phyloP scores from a whole-genome alignment of 306 rosid genomes.

The Sphenostylis stenocarpa region DNA sequence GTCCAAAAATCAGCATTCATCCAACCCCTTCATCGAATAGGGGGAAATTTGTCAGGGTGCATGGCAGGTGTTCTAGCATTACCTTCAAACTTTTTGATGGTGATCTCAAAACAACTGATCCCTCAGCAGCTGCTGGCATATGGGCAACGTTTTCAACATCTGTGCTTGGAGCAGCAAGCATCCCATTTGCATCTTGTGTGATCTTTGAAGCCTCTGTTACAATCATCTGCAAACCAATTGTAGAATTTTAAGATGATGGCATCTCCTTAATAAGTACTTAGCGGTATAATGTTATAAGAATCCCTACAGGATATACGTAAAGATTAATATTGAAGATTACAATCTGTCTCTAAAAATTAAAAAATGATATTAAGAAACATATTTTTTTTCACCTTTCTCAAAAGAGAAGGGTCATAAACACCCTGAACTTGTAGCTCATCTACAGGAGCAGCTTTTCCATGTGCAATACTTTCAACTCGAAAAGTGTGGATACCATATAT shows the following conservation, averaged over 20 bases:
- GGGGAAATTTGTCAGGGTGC: background rate
- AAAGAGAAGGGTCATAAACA: constrained; percentile 63
- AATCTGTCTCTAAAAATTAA: constrained; percentile 16
- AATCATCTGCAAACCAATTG: constrained; percentile 58
- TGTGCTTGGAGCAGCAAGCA: constrained; percentile 32
- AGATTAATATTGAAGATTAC: background rate
- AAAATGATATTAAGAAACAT: constrained; percentile 16
- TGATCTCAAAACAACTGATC: constrained; percentile 61
- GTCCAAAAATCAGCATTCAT: background rate
- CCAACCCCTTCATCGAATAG: background rate
- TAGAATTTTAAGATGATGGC: constrained; percentile 30
- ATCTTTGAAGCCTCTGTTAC: constrained; percentile 72
- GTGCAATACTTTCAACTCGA: constrained; percentile 80
- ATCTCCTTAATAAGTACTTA: background rate
- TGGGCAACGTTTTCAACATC: constrained; percentile 50
- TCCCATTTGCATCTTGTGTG: constrained; percentile 52
- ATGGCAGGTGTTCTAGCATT: constrained; percentile 11
- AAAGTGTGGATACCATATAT: constrained; percentile 79
- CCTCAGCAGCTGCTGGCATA: constrained; percentile 47
- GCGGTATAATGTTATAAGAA: constrained; percentile 9
- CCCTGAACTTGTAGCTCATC: constrained; percentile 94
- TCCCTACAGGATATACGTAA: background rate
- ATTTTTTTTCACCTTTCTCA: constrained; percentile 67
- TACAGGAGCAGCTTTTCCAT: constrained; percentile 80
- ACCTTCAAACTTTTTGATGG: constrained; percentile 82